These are phyloP conservation scores for Magnaporthiopsis poae DNA, from an alignment of 2,329 filamentous ascomycete genomes.

Conservation along the genomic window DNA sequence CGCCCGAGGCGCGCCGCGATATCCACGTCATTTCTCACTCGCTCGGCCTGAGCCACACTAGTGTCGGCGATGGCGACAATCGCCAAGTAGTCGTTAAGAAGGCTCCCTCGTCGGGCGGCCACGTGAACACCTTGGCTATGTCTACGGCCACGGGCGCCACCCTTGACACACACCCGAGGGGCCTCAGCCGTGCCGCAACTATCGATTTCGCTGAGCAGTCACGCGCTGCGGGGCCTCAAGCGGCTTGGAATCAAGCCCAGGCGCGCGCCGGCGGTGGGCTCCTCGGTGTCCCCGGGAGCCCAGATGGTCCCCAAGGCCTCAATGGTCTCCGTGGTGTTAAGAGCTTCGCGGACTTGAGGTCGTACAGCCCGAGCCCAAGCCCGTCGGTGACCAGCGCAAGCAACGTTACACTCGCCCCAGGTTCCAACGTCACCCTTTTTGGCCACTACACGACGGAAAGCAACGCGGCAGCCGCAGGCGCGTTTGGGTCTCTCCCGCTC, in stretches of 20 bases:
- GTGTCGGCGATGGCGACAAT: constrained; percentile 76
- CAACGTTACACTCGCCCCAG: constrained; percentile 37
- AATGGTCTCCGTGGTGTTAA: constrained; percentile 86
- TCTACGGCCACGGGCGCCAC: constrained; percentile 45
- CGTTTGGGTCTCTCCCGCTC: background rate
- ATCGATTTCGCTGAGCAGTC: constrained; percentile 74
- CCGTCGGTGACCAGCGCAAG: constrained; percentile 50
- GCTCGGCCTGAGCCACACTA: constrained; percentile 83
- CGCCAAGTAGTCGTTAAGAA: constrained; percentile 87
- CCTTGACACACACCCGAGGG: constrained; percentile 69
- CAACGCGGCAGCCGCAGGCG: background rate
- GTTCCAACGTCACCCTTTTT: constrained; percentile 33
- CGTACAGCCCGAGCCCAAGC: constrained; percentile 87
- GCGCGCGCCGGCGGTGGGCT: constrained; percentile 62
- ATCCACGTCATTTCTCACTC: constrained; percentile 93
- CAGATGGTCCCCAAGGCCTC: constrained; percentile 49
- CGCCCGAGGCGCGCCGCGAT: constrained; percentile 74
- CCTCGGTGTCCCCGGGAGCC: constrained; percentile 79
- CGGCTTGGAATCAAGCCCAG: constrained; percentile 45
- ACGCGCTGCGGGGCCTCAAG: constrained; percentile 28
- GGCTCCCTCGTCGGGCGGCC: constrained; percentile 22
- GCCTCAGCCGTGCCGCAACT: constrained; percentile 86
- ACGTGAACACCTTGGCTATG: background rate
- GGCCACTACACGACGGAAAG: constrained; percentile 6
- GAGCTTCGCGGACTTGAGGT: constrained; percentile 90